A percentile compares a stretch with the other conserved stretches of the same genome.
Conservation (phyloP, 1,284 basidiomycete species). For the Ceraceosorus bombacis region DNA sequence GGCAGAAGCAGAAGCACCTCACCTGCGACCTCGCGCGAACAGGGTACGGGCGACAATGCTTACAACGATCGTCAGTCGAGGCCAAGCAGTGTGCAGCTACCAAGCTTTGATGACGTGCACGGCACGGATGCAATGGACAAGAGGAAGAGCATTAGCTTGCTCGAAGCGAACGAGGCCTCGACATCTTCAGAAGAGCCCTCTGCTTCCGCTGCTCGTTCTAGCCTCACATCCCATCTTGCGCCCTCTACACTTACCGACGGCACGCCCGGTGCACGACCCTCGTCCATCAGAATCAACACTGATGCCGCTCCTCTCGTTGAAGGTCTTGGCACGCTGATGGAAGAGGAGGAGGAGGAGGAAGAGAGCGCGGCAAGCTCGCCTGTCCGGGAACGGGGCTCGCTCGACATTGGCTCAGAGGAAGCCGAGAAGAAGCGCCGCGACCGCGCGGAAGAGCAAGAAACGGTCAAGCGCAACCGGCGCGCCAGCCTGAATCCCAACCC, state of each 20-base stretch:
- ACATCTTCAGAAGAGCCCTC: slow-evolving; percentile 7
- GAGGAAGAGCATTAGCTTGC: slow-evolving; percentile 11
- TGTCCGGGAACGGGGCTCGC: slow-evolving; percentile 18
- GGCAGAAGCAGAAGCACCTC: slow-evolving; percentile 9
- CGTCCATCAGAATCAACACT: slow-evolving; percentile 20
- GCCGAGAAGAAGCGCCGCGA: slow-evolving; percentile 15
- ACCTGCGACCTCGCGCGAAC: not conserved
- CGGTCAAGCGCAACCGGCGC: slow-evolving; percentile 28
- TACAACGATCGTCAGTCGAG: slow-evolving; percentile 17
- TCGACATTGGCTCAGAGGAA: slow-evolving; percentile 20
- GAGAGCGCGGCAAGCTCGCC: slow-evolving; percentile 16
- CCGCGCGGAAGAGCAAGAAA: slow-evolving; percentile 24
- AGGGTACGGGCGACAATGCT: not conserved
- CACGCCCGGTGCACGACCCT: slow-evolving; percentile 17
- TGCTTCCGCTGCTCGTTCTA: slow-evolving; percentile 2
- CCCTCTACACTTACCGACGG: not conserved
- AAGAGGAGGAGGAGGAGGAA: slow-evolving; percentile 42
- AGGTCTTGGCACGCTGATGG: slow-evolving; percentile 34
- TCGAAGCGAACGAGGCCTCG: slow-evolving; percentile 17
- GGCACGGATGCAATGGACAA: slow-evolving; percentile 22
- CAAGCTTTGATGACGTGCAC: slow-evolving; percentile 37
- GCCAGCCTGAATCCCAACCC: slow-evolving; percentile 33
- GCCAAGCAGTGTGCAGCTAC: slow-evolving; percentile 35
- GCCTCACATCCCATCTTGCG: slow-evolving; percentile 4
- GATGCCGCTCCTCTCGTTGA: slow-evolving; percentile 24